Percentiles rank a stretch among this genome's conserved stretches.
phyloP scores from a whole-genome alignment of 768 basidiomycete species.

The Panaeolus cyanescens region DNA sequence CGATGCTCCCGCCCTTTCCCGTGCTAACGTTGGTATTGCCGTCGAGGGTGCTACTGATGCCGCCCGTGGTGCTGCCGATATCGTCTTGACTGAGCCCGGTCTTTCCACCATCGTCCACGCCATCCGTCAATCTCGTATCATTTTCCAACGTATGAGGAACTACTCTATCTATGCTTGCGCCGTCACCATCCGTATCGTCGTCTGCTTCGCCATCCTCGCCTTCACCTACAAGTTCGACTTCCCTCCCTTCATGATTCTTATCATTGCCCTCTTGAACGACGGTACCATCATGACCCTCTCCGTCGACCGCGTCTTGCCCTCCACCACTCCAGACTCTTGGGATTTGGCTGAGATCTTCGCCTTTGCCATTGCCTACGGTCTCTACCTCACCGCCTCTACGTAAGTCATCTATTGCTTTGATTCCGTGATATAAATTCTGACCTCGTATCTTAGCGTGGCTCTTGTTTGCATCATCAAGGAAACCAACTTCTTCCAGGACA shows the following conservation, averaged over 20 bases:
- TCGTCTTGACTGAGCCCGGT: constrained; percentile 97
- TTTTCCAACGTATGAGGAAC: constrained; percentile 99
- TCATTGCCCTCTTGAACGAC: constrained; percentile 96
- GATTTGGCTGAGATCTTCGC: constrained; percentile 95
- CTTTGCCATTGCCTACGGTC: constrained; percentile 92
- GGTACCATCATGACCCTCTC: constrained; percentile 99
- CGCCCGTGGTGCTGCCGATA: constrained; percentile 97
- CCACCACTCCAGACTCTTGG: constrained; percentile 92
- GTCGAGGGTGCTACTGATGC: constrained; percentile 99
- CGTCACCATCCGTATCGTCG: constrained; percentile 98
- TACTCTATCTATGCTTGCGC: constrained; percentile 97
- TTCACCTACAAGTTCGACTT: constrained; percentile 98
- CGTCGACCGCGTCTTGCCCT: constrained; percentile 94
- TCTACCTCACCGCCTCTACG: constrained; percentile 93
- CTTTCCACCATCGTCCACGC: constrained; percentile 99
- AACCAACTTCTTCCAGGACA: constrained; percentile 87
- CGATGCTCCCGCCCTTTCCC: constrained; percentile 95
- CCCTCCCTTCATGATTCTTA: constrained; percentile 99
- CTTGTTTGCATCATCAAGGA: constrained; percentile 84
- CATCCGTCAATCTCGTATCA: constrained; percentile 96
- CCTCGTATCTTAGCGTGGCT: constrained; percentile 50
- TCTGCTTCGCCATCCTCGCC: constrained; percentile 93
- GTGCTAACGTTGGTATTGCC: constrained; percentile 99
- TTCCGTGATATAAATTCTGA: constrained; percentile 8
- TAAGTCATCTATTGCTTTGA: constrained; percentile 38